Base-by-base conservation (phyloP, 176 grass and related monocot genomes). In the Melocanna baccifera region DNA sequence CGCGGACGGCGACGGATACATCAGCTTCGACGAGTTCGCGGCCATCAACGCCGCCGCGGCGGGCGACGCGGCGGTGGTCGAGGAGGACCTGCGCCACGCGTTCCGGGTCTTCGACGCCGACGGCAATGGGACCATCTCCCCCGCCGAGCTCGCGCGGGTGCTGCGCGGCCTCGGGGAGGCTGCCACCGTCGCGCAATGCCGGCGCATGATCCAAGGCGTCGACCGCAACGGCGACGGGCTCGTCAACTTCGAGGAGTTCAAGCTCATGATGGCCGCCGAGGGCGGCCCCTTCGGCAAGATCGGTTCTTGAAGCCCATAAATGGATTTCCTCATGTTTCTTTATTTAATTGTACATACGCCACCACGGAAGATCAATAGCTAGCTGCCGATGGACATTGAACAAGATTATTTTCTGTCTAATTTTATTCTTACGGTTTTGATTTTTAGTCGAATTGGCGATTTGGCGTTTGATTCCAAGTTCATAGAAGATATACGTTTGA, bases 231-330 rank as follows among this genome's bases (percentile, higher is more conserved):
- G 93, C 2, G 96, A 99, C 20, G 96, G 96, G 0, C 84, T 89
- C 66, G 76, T 99, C 2, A 91, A 84, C 0, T 99, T 96, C 75
- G 96, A 99, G 45, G 96, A 99, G 89, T 99, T 99, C 85, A 96
- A 91, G 86, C 59, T 87, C 74, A 99, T 99, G 96, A 96, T 99
- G 96, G 81, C 91, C 39, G 75, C 39, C 41, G 88, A 59, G 23
- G 87, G 57, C 32, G 83, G 68, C 1, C 68, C 37, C 30, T 71
- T 82, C 26, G 78, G 77, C 76, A 79, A 41, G 39, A 12, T 85
- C 76, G 29, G 11, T 18, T 71, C 55, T 34, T 83, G 43, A 79
- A 66, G 16, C 7, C 25, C 14, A 12, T 53, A 48, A 6, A 52
- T 20, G 30, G 2, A 25, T 14, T 6, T 8, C 4, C 37, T 69